Percentiles rank a stretch among this genome's conserved stretches.
These are phyloP conservation scores for Plantago ovata DNA, from an alignment of 257 asterid species.

Conservation along the genomic window DNA sequence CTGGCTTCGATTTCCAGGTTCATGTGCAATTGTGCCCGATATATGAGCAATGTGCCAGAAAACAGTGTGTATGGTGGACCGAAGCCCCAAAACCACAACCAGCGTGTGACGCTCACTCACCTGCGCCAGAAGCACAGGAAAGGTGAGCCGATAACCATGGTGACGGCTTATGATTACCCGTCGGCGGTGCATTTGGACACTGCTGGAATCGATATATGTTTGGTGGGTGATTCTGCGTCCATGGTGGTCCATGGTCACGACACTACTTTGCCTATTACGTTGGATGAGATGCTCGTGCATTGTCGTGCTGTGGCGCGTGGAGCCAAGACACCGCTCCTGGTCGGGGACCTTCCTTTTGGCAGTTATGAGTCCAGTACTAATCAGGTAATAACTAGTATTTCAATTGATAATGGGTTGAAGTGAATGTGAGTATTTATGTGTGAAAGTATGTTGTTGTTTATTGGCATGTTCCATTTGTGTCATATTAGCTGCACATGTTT, in stretches of 20 bases:
- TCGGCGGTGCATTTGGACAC: constrained; percentile 81
- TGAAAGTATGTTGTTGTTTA: background rate
- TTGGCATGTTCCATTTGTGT: background rate
- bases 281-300: constrained; percentile 96
- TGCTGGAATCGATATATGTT: constrained; percentile 78
- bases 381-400: constrained; percentile 48
- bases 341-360: constrained; percentile 91
- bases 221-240: constrained; percentile 95
- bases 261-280: constrained; percentile 81
- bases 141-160: constrained; percentile 78
- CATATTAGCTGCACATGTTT: too few species aligned
- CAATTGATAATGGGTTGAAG: background rate
- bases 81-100: constrained; percentile 61
- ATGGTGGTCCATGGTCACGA: constrained; percentile 99
- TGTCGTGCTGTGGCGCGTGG: constrained; percentile 93
- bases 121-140: constrained; percentile 68
- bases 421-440: too few species aligned
- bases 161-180: constrained; percentile 91
- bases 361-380: constrained; percentile 71
- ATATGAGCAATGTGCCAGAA: constrained; percentile 72
- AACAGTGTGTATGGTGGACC: constrained; percentile 87
- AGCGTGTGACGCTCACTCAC: constrained; percentile 61
- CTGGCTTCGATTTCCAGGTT: constrained; percentile 12
- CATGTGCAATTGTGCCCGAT: constrained; percentile 16
- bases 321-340: constrained; percentile 75